These are phyloP conservation scores for Jamesozyma rosinii DNA, from an alignment of 805 yeast genomes.

Conservation along the genomic window DNA sequence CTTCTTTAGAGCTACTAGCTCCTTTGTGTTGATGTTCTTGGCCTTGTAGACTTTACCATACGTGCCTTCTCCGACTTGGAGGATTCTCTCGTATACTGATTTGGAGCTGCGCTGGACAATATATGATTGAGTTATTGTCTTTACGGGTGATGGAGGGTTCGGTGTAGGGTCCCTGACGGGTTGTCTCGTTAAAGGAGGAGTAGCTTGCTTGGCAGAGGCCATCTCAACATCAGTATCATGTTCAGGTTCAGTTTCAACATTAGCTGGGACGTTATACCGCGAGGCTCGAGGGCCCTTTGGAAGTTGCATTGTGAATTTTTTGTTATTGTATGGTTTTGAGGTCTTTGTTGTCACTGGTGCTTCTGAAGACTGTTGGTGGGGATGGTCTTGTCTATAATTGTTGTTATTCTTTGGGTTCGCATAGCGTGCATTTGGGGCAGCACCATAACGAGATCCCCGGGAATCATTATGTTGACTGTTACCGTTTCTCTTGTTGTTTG, in stretches of 20 bases:
- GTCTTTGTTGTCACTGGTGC: neutral
- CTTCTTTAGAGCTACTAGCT: slow-evolving; percentile 76
- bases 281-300: slow-evolving; percentile 21
- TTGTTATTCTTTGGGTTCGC: too few relatives aligned
- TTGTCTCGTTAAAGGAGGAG: neutral
- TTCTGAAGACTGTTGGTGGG: too few relatives aligned
- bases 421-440: too few relatives aligned
- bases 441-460: too few relatives aligned
- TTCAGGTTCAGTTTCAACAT: too few relatives aligned
- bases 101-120: slow-evolving; percentile 12
- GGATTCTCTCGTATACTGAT: slow-evolving; percentile 51
- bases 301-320: slow-evolving; percentile 6
- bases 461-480: too few relatives aligned
- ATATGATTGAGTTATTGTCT: neutral
- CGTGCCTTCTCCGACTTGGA: slow-evolving; percentile 98
- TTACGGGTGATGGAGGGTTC: slow-evolving; percentile 1
- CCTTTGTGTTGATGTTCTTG: slow-evolving; percentile 54
- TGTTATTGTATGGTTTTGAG: neutral
- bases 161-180: neutral
- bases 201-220: neutral
- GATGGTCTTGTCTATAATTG: too few relatives aligned
- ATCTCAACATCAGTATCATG: too few relatives aligned
- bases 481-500: too few relatives aligned
- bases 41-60: slow-evolving; percentile 64
- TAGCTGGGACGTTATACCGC: slow-evolving; percentile 8